phyloP scores from a whole-genome alignment of 2,329 filamentous ascomycete genomes.

The Trichoderma brevicompactum region DNA sequence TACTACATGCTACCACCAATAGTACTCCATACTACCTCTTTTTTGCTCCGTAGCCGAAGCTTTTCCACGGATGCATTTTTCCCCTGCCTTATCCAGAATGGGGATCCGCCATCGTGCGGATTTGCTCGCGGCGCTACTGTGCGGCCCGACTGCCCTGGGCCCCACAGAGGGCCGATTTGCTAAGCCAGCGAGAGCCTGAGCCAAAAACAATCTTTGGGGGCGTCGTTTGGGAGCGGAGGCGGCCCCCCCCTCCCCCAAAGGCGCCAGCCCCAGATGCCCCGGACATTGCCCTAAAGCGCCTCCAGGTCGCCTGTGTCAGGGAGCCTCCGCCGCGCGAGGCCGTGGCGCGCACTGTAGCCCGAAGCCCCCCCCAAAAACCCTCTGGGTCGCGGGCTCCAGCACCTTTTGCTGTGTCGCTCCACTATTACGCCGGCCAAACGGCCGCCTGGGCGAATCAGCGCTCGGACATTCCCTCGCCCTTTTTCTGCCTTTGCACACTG shows the following conservation, averaged over 20 bases:
- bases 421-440: conserved; percentile 64
- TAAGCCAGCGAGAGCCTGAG: conserved; percentile 2
- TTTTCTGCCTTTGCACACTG: not conserved
- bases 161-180: conserved; percentile 19
- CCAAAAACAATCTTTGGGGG: not conserved
- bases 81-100: conserved; percentile 23
- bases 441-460: conserved; percentile 53
- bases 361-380: conserved; percentile 1
- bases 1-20: too few relatives aligned
- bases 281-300: conserved; percentile 1
- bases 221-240: conserved; percentile 10
- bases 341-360: conserved; percentile 18
- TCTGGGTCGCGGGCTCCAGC: conserved; percentile 25
- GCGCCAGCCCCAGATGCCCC: conserved; percentile 24
- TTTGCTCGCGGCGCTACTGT: conserved; percentile 30
- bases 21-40: not conserved
- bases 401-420: conserved; percentile 44
- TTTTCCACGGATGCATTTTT: conserved; percentile 8
- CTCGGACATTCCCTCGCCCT: conserved; percentile 35
- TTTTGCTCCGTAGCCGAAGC: conserved; percentile 7
- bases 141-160: conserved; percentile 30
- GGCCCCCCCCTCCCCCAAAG: conserved; percentile 4
- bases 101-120: conserved; percentile 30
- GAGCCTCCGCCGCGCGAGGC: conserved; percentile 22
- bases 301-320: conserved; percentile 19